Conservation (phyloP, 768 basidiomycete species). For the Nidularia sp. region DNA sequence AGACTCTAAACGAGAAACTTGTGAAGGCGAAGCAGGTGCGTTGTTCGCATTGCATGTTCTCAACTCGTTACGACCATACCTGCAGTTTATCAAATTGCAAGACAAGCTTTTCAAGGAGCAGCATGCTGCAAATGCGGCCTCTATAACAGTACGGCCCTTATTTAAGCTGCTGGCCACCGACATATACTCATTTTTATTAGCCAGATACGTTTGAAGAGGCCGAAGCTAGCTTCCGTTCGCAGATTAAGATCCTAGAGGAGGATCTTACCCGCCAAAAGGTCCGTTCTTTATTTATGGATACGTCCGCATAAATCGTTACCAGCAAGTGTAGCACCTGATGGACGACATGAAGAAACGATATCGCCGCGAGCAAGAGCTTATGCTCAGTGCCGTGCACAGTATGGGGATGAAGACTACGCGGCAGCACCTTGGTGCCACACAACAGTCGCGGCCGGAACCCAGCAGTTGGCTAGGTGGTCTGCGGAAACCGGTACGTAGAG, state of each 20-base stretch:
- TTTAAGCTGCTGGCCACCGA: not conserved
- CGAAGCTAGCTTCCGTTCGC: conserved; percentile 58
- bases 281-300: not conserved
- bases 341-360: conserved; percentile 59
- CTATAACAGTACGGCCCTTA: conserved; percentile 35
- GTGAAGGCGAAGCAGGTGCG: conserved; percentile 71
- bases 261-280: conserved; percentile 60
- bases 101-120: conserved; percentile 87
- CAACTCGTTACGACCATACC: not conserved
- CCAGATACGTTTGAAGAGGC: conserved; percentile 67
- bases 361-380: conserved; percentile 73
- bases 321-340: conserved; percentile 38
- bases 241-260: conserved; percentile 63
- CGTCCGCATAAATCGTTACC: not conserved
- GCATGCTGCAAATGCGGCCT: conserved; percentile 51
- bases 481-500: conserved; percentile 44
- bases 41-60: not conserved
- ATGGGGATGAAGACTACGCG: conserved; percentile 63
- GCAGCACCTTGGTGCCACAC: conserved; percentile 50
- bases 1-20: conserved; percentile 72
- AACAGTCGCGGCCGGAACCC: conserved; percentile 23
- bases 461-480: conserved; percentile 74
- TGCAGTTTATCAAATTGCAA: conserved; percentile 87
- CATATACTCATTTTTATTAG: conserved; percentile 13
- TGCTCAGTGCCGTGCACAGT: conserved; percentile 72